Base-by-base conservation (phyloP, 2,329 filamentous ascomycete genomes). In the Acephala macrosclerotiorum region DNA sequence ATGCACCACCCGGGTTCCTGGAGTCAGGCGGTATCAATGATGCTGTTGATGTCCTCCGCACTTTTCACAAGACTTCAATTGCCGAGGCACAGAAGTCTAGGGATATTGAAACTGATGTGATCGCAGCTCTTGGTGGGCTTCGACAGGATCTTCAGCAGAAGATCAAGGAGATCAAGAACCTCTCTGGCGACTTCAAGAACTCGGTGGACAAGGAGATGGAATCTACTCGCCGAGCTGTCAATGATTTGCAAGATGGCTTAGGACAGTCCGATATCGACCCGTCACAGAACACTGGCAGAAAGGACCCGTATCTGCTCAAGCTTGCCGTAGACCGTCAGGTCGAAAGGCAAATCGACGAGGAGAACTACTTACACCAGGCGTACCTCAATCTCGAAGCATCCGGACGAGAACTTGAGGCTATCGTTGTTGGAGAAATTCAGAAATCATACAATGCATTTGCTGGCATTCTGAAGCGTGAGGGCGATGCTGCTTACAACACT, bases 401-500 rank as follows among this genome's bases (percentile, higher is more conserved):
- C 18, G 96, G 96, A 2, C 91, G 94, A 67, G 96, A 99, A 79
- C 87, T 99, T 2, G 96, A 99, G 79, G 92, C 93, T 0, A 98
- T 99, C 70, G 93, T 99, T 0, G 93, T 99, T 16, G 93, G 94
- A 71, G 96, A 99, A 79, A 96, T 99, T 49, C 96, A 99, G 76
- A 98, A 98, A 79, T 94, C 96, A 0, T 98, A 97, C 81, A 97
- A 96, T 74, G 94, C 94, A 2, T 93, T 97, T 72, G 92, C 94
- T 26, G 91, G 91, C 61, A 97, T 98, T 69, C 82, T 98, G 67
- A 97, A 95, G 81, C 90, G 94, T 56, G 95, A 98, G 76, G 92
- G 93, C 11, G 94, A 97, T 70, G 89, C 93, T 62, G 88, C 91
- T 38, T 92, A 93, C 75, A 86, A 86, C 63, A 86, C 92, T 1